Percentiles rank a stretch among this genome's conserved stretches.
Conservation (phyloP, 257 asterid genomes). For the Ligustrum vulgare region DNA sequence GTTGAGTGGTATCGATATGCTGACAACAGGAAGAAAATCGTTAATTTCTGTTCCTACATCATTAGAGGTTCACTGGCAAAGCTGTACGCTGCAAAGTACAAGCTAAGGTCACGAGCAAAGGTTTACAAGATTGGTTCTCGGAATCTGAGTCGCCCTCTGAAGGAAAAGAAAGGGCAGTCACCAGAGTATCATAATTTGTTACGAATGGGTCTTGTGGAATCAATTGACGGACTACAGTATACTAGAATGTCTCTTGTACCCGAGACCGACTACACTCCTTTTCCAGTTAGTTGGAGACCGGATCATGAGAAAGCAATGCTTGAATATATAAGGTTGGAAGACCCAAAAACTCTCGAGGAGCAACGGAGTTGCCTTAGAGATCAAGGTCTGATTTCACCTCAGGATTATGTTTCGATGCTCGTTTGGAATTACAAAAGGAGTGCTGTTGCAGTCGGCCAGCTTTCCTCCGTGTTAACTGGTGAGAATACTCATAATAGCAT, state of each 20-base stretch:
- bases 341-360: constrained; percentile 70
- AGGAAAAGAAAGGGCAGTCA: constrained; percentile 92
- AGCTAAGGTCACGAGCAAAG: constrained; percentile 92
- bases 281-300: constrained; percentile 86
- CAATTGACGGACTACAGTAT: constrained; percentile 89
- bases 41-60: constrained; percentile 88
- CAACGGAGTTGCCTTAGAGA: constrained; percentile 63
- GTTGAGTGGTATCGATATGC: constrained; percentile 99
- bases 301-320: constrained; percentile 88
- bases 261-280: constrained; percentile 88
- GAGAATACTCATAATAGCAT: constrained; percentile 20
- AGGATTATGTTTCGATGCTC: constrained; percentile 89
- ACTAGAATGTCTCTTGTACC: constrained; percentile 98
- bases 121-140: constrained; percentile 88
- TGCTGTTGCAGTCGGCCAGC: constrained; percentile 50
- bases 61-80: constrained; percentile 96
- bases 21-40: constrained; percentile 90
- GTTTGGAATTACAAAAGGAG: constrained; percentile 95
- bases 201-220: constrained; percentile 93
- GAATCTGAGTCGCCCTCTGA: constrained; percentile 81
- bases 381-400: constrained; percentile 91
- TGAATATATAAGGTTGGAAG: constrained; percentile 75
- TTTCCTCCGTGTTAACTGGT: constrained; percentile 35
- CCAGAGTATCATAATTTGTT: constrained; percentile 88
- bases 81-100: constrained; percentile 97